These are phyloP conservation scores for Saturnispora sanitii DNA, from an alignment of 805 yeast genomes.

Conservation along the genomic window DNA sequence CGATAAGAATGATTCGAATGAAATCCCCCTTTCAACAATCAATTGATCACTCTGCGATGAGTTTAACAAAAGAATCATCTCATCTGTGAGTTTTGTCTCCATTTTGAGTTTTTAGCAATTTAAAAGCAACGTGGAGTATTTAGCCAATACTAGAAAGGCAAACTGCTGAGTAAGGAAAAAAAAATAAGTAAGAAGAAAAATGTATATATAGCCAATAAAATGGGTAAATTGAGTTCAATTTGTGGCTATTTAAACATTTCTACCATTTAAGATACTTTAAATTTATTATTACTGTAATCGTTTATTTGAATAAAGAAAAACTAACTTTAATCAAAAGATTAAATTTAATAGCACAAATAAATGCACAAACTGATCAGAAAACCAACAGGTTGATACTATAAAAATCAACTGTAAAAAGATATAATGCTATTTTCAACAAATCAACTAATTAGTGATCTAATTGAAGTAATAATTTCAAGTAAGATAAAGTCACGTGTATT, in stretches of 20 bases:
- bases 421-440: too few species aligned
- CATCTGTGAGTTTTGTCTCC: not conserved
- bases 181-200: not conserved
- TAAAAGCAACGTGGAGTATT: too few species aligned
- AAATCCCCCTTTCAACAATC: conserved; percentile 32
- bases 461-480: not conserved
- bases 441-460: too few species aligned
- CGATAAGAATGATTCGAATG: conserved; percentile 45
- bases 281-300: too few species aligned
- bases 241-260: not conserved
- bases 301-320: too few species aligned
- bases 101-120: too few species aligned
- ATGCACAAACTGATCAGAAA: too few species aligned
- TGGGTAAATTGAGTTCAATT: too few species aligned
- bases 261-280: not conserved
- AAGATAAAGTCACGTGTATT: not conserved
- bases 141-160: not conserved
- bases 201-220: not conserved
- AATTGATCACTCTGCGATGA: conserved; percentile 7
- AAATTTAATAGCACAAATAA: too few species aligned
- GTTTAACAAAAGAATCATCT: not conserved
- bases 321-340: too few species aligned
- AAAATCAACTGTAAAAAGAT: too few species aligned
- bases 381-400: too few species aligned
- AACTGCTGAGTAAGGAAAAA: not conserved